Evolutionary conservation across 2,329 filamentous ascomycete species (phyloP).

Genomic region (Arthrobotrys pseudoclavata): DNA sequence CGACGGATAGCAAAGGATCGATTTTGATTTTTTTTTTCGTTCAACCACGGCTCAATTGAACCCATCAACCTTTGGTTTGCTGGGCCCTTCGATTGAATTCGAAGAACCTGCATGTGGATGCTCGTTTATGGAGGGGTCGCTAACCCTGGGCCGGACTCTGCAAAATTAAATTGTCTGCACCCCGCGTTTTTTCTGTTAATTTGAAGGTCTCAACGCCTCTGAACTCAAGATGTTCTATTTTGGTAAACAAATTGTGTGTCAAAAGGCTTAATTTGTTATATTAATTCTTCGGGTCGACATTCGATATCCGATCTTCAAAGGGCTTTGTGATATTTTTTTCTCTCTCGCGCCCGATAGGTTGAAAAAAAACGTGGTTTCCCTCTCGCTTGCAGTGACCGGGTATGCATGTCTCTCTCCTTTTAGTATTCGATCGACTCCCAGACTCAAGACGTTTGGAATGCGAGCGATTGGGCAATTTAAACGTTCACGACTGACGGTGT

Average conservation of each 20-base stretch:
- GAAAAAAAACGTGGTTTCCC: constrained; percentile 13
- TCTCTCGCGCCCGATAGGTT: not conserved
- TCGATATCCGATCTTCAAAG: not conserved
- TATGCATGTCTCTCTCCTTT: constrained; percentile 23
- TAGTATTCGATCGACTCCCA: constrained; percentile 16
- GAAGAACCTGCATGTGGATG: constrained; percentile 37
- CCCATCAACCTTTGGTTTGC: not conserved
- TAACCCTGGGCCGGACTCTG: constrained; percentile 15
- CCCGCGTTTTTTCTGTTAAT: constrained; percentile 28
- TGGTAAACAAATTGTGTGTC: constrained; percentile 8
- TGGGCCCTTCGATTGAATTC: not conserved
- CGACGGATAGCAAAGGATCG: not conserved
- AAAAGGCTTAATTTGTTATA: not conserved
- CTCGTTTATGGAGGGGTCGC: constrained; percentile 11
- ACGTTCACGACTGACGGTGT: not conserved
- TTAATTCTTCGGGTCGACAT: constrained; percentile 10
- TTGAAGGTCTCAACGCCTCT: not conserved
- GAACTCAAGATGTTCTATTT: constrained; percentile 32
- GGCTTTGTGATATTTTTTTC: not conserved
- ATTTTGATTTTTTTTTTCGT: not conserved
- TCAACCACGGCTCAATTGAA: constrained; percentile 39
- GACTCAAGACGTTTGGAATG: constrained; percentile 14
- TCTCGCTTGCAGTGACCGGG: constrained; percentile 21
- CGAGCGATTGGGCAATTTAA: constrained; percentile 2
- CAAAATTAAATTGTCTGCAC: constrained; percentile 26